Base-by-base conservation (phyloP, 805 yeast genomes). In the Zygosaccharomyces bisporus region DNA sequence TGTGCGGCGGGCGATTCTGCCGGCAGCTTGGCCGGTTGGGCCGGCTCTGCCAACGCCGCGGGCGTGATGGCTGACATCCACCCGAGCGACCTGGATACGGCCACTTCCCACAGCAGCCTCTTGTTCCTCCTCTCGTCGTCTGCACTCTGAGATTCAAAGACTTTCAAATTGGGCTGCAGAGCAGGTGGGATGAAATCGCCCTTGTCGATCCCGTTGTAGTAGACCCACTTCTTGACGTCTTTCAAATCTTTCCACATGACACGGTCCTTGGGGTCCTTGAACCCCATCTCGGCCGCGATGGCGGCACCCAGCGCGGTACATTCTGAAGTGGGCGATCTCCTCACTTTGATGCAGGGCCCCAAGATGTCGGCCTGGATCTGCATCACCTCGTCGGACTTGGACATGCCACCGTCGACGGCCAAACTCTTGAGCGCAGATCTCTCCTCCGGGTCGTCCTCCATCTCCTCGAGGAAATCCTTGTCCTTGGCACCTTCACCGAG, bases 271-370 rank as follows among this genome's bases (percentile, higher is more conserved):
- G 79, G 69, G 12, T 77, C 70, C 44, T 67, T 57, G 41, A 58
- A 56, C 5, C 72, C 79, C 57, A 89, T 70, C 9, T 96, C 96
- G 2, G 98, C 95, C 21, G 96, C 96, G 53, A 91, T 85, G 4
- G 97, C 96, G 6, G 96, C 95, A 21, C 98, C 98, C 50, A 90
- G 74, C 0, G 97, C 96, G 4, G 97, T 90, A 61, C 96, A 88
- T 67, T 90, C 98, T 27, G 87, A 72, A 63, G 83, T 85, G 24
- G 79, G 76, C 1, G 96, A 89, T 56, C 96, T 75, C 54, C 79
- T 77, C 34, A 90, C 91, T 20, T 81, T 79, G 30, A 83, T 86
- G 67, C 89, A 80, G 1, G 93, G 91, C 3, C 97, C 97, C 54
- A 88, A 73, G 50, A 90, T 82, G 63, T 90, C 95, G 6, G 96